Percentiles rank a stretch among this genome's conserved stretches.
These are phyloP conservation scores for Mercurialis annua DNA, from an alignment of 345 rosid species.

Conservation along the genomic window DNA sequence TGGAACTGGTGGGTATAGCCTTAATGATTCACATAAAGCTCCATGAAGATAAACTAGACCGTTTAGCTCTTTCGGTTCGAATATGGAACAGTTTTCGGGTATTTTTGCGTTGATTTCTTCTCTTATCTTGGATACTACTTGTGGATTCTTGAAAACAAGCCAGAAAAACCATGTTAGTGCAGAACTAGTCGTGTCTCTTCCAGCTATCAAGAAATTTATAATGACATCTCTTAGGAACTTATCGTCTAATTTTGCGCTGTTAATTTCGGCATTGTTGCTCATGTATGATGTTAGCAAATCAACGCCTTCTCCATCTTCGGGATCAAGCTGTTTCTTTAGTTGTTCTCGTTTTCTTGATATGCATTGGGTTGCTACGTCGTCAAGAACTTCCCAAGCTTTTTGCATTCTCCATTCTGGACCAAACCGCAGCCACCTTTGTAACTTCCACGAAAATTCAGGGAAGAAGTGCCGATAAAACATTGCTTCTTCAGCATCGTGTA, in stretches of 20 bases:
- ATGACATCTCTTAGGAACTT: slow-evolving; percentile 19
- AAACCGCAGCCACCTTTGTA: slow-evolving; percentile 15
- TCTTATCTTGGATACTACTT: slow-evolving; percentile 10
- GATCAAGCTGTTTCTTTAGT: background rate
- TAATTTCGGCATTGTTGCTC: background rate
- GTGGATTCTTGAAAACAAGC: slow-evolving; percentile 17
- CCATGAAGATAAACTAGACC: slow-evolving; percentile 18
- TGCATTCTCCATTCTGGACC: slow-evolving; percentile 19
- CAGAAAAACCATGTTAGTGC: slow-evolving; percentile 26
- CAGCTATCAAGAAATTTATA: slow-evolving; percentile 17
- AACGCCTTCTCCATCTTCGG: background rate
- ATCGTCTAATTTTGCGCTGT: slow-evolving; percentile 15
- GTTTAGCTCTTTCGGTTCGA: background rate
- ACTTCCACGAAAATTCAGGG: slow-evolving; percentile 11
- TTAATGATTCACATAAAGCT: slow-evolving; percentile 15
- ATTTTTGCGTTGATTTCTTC: slow-evolving; percentile 6
- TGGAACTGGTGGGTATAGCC: slow-evolving; percentile 23
- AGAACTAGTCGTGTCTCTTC: slow-evolving; percentile 21
- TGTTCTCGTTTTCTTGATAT: slow-evolving; percentile 13
- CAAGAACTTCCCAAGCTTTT: slow-evolving; percentile 6
- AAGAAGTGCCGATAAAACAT: slow-evolving; percentile 10
- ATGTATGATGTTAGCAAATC: slow-evolving; percentile 20
- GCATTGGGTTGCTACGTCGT: background rate
- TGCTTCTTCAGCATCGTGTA: slow-evolving; percentile 17
- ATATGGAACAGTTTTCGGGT: too few species aligned